Percentiles rank a stretch among this genome's conserved stretches.
Evolutionary conservation across 2,329 filamentous ascomycete genomes (phyloP).

Genomic region (Neospermospora avenae): DNA sequence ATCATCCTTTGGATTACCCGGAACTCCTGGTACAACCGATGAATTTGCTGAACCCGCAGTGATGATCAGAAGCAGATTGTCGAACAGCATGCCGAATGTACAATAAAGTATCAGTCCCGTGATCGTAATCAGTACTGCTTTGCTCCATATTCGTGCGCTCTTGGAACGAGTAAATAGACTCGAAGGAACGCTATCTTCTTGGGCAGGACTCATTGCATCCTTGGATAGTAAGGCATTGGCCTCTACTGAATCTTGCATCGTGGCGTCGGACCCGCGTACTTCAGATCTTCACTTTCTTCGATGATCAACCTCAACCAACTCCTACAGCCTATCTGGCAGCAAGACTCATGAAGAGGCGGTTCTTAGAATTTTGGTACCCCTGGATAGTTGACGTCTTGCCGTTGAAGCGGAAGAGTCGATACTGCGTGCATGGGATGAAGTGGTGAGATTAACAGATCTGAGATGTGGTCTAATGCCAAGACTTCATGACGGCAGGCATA

Average conservation of each 20-base stretch:
- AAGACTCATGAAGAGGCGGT: background rate
- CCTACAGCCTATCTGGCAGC: background rate
- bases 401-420: background rate
- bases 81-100: constrained; percentile 21
- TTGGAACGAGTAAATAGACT: background rate
- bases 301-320: too few species aligned
- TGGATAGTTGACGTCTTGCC: too few species aligned
- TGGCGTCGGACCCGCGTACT: background rate
- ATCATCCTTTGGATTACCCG: background rate
- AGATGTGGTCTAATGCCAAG: too few species aligned
- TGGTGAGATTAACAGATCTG: background rate
- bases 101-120: constrained; percentile 18
- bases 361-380: too few species aligned
- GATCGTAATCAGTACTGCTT: constrained; percentile 4
- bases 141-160: constrained; percentile 6
- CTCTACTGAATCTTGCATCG: constrained; percentile 2
- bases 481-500: too few species aligned
- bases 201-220: background rate
- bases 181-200: constrained; percentile 3
- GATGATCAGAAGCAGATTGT: constrained; percentile 12
- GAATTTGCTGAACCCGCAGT: constrained; percentile 5
- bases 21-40: background rate
- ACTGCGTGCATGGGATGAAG: too few species aligned
- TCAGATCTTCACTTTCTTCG: background rate
- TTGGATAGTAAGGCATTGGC: background rate